A percentile compares a stretch with the other conserved stretches of the same genome.
phyloP scores from a whole-genome alignment of 108 stramenopile genomes.

The Skeletonema potamos region DNA sequence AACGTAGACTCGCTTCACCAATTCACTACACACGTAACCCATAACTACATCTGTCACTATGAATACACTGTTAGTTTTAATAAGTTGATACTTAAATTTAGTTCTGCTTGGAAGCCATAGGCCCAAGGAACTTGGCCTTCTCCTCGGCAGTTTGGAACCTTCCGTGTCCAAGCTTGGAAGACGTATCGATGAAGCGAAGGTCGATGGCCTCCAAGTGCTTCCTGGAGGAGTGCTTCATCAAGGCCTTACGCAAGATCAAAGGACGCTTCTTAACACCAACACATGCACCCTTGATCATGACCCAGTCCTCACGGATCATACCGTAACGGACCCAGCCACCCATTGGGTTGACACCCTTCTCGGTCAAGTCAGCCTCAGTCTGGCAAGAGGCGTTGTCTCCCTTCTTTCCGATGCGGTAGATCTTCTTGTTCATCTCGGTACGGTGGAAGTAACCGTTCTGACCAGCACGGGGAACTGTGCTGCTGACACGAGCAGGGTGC shows the following conservation, averaged over 20 bases:
- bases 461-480: conserved; percentile 98
- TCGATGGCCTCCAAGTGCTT: conserved; percentile 97
- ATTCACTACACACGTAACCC: too few species aligned
- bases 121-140: conserved; percentile 98
- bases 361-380: conserved; percentile 97
- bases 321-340: conserved; percentile 99
- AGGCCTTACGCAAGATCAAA: conserved; percentile 95
- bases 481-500: conserved; percentile 99
- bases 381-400: conserved; percentile 93
- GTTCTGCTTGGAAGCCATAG: conserved; percentile 93
- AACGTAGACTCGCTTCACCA: too few species aligned
- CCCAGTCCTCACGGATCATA: conserved; percentile 97
- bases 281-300: conserved; percentile 99
- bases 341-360: conserved; percentile 99
- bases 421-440: conserved; percentile 99
- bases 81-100: conserved; percentile 11
- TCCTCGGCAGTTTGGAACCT: conserved; percentile 99
- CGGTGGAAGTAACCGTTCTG: conserved; percentile 99
- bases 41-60: too few species aligned
- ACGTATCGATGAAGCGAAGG: conserved; percentile 99
- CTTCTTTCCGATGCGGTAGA: conserved; percentile 98
- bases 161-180: conserved; percentile 99
- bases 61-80: not conserved
- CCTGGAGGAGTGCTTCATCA: conserved; percentile 91
- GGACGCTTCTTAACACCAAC: conserved; percentile 98